Evolutionary conservation across 1,139 yeast genomes (phyloP), one percentile per base, ranked within the genome.

Genomic region (Hanseniaspora gamundiae): DNA sequence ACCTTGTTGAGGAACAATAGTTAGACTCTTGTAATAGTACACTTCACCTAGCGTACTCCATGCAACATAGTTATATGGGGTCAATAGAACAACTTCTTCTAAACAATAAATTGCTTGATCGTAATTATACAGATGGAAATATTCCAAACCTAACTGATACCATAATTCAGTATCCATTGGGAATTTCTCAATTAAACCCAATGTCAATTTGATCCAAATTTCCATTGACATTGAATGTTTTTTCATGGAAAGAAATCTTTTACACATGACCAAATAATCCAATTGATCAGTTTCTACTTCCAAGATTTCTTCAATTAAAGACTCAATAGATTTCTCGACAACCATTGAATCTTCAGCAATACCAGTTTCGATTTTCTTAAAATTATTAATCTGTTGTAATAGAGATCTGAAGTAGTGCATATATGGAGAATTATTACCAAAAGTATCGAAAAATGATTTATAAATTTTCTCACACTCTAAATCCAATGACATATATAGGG

Each of bases 131-230:
- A 70, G 51, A 9, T 64, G 58, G 31, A 62, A 61, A 57, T 88
- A 88, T 22, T 72, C 69, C 35, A 76, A 74, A 5, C 78, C 82
- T 47, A 86, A 67, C 61, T 84, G 94, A 40, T 77, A 70, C 94
- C 94, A 86, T 1, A 84, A 66, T 51, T 80, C 76, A 6, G 74
- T 65, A 60, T 91, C 97, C 27, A 78, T 61, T 1, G 96, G 95
- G 33, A 59, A 57, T 45, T 56, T 52, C 22, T 61, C 64, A 22
- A 54, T 43, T 29, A 61, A 42, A 9, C 39, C 39, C 10, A 24
- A 21, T 17, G 29, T n/a, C 28, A 52, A 49, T 17, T 48, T 45
- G 4, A 56, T 21, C 30, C 51, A 28, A 39, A 48, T 45, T 26
- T 51, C 51, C 24, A 41, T 47, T n/a, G 45, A 21, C 29, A 46